Base-by-base conservation (phyloP, 2,329 filamentous ascomycete genomes). In the Colletotrichum sublineola region DNA sequence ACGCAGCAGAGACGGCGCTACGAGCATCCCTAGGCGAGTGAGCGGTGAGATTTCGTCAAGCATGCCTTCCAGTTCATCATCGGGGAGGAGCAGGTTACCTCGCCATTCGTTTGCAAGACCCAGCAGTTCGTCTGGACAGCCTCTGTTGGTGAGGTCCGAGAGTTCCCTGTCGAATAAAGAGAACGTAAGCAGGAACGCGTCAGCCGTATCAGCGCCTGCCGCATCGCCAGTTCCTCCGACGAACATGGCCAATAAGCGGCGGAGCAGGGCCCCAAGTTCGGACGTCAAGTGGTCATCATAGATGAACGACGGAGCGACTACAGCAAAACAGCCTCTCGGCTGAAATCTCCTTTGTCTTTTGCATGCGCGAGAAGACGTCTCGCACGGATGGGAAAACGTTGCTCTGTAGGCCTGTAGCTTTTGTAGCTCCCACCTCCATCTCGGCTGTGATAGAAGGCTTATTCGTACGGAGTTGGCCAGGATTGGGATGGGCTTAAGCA, bases 11-110 rank as follows among this genome's bases (percentile, higher is more conserved):
- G 83, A 85, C 61, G 81, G 83, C 0, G 79, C 81, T 14, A 84
- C 82, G n/a, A 81, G 79, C 55, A 81, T 85, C 20, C 84, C 84
- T 5, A 79, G 84, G 40, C 80, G 84, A 24, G 79, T 85, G 61
- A 86, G 82, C 74, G 84, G 82, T 60, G 84, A 85, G 67, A 48
- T 65, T 15, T 73, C 75, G 31, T 65, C 71, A 9, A 68, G 72
- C n/a, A 71, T 70, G 70, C 71, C 70, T 9, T 73, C 56, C 15
- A 71, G 71, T 14, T 63, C 72, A 20, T 57, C 74, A 1, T 67
- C 70, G 4, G 78, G 73, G 33, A 84, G 82, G 76, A 85, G 82
- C 74, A 80, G 82, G 14, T 76, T 84, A 8, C 83, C 82, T 29
- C 80, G 82, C 57, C 84, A 81, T 20, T 83, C 79, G 38, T 74